Percentiles rank a stretch among this genome's conserved stretches.
phyloP scores from a whole-genome alignment of 2,329 filamentous ascomycete species.

The Leptographium lundbergii region DNA sequence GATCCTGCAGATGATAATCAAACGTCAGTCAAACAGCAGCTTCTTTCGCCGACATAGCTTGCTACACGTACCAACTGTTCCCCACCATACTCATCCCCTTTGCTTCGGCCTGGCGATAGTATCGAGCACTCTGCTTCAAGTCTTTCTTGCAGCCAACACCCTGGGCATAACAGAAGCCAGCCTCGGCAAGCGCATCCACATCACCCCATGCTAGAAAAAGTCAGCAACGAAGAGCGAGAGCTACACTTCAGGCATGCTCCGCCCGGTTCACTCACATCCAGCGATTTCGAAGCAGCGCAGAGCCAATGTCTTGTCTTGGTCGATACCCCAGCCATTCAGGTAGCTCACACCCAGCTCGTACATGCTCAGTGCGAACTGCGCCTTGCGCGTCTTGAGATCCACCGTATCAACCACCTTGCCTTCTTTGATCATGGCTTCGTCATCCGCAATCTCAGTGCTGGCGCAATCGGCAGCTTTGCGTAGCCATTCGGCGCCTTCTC shows the following conservation, averaged over 20 bases:
- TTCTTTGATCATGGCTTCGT: slow-evolving; percentile 54
- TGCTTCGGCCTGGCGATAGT: slow-evolving; percentile 80
- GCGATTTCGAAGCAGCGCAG: slow-evolving; percentile 94
- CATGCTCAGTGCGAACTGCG: slow-evolving; percentile 88
- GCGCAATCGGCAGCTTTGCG: slow-evolving; percentile 80
- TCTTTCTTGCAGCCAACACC: slow-evolving; percentile 93
- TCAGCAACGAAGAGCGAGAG: background rate
- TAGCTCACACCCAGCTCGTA: slow-evolving; percentile 95
- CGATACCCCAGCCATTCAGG: slow-evolving; percentile 96
- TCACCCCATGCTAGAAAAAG: slow-evolving; percentile 68
- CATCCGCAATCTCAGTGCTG: slow-evolving; percentile 69
- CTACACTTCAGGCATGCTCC: background rate
- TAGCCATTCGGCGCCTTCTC: slow-evolving; percentile 84
- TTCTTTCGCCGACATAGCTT: background rate
- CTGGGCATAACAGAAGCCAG: slow-evolving; percentile 91
- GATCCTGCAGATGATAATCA: slow-evolving; percentile 49
- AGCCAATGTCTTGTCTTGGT: slow-evolving; percentile 79
- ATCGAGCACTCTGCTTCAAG: slow-evolving; percentile 81
- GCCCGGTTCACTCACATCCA: slow-evolving; percentile 45
- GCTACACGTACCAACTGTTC: slow-evolving; percentile 75
- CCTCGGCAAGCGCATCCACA: slow-evolving; percentile 83
- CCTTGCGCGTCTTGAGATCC: slow-evolving; percentile 72
- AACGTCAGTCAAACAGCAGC: background rate
- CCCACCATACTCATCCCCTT: slow-evolving; percentile 97
- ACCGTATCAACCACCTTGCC: slow-evolving; percentile 49